Evolutionary conservation across 1,284 basidiomycete genomes (phyloP), one percentile per base, ranked within the genome.

Genomic region (Apiotrichum porosum): DNA sequence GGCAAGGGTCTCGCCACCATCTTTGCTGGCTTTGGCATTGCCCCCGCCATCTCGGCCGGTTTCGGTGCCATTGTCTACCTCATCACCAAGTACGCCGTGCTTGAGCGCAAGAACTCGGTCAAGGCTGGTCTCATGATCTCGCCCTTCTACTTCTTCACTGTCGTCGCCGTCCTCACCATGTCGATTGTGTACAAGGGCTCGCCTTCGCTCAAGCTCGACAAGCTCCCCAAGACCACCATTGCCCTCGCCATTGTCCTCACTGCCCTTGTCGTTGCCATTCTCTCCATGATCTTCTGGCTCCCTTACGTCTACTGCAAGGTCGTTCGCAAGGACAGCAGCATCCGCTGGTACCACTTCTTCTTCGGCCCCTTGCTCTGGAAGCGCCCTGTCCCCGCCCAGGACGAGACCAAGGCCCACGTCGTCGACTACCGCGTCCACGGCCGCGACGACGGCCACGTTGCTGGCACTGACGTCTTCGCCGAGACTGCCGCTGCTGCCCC

Each of bases 251-350:
- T 77, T 45, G 56, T 75, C 42, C 62, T 74, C 9, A 75, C 76
- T 13, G 72, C 63, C 1, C 49, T 69, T 3, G 76, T 74, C 34
- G 56, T 77, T 28, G 54, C 70, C 15, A 37, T 69, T 34, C 59
- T 78, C 10, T 63, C 77, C 3, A 43, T 70, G 42, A 18, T 78
- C 51, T 78, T 78, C 65, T 78, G 75, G 74, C 44, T 78, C 3
- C 77, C 77, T 4, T 79, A 66, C 63, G 76, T 78, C 43, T 64
- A 75, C 64, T 53, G 55, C 60, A 75, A 75, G 57, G 75, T 77
- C 45, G 59, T 77, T 49, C 69, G 69, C 57, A 73, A 75, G 56
- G 77, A 79, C 59, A 74, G 76, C 69, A 78, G 68, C 31, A 37
- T 74, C 35, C 62, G 67, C 51, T 71, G 60, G 62, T 77, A 68